Evolutionary conservation across 257 asterid species (phyloP).

Genomic region (Mentha longifolia): DNA sequence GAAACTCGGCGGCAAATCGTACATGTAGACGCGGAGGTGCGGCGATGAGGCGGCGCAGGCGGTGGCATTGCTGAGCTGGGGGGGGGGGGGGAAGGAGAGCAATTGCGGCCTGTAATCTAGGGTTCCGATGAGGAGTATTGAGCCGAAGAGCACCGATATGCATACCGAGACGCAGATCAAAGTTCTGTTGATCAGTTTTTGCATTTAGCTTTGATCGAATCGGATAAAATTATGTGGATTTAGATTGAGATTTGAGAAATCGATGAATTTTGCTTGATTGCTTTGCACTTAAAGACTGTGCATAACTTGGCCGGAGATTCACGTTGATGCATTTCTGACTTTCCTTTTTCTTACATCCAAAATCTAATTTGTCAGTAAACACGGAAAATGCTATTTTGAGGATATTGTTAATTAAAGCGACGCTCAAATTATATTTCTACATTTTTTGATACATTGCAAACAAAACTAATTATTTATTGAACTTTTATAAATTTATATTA

Average conservation of each 20-base stretch:
- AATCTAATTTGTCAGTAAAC: not conserved
- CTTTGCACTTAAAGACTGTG: not conserved
- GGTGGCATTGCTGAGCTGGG: conserved; percentile 43
- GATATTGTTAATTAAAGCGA: not conserved
- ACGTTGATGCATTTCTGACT: not conserved
- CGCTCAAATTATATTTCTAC: not conserved
- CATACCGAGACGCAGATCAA: conserved; percentile 44
- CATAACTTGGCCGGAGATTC: not conserved
- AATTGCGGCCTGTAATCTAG: conserved; percentile 46
- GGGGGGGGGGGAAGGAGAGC: conserved; percentile 45
- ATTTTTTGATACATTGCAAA: no score
- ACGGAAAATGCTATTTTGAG: not conserved
- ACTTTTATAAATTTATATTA: no score
- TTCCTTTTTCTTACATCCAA: not conserved
- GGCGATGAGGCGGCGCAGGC: conserved; percentile 39
- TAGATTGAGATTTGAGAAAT: not conserved
- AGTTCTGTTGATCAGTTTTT: conserved; percentile 41
- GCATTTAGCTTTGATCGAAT: conserved; percentile 34
- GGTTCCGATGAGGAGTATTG: conserved; percentile 49
- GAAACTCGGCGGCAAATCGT: conserved; percentile 61
- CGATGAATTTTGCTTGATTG: not conserved
- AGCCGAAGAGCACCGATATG: conserved; percentile 45
- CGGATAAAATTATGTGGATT: not conserved
- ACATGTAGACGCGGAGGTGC: conserved; percentile 59
- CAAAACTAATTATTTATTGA: no score